A percentile compares a stretch with the other conserved stretches of the same genome.
phyloP scores from a whole-genome alignment of 345 rosid species.

The Anacardium occidentale region DNA sequence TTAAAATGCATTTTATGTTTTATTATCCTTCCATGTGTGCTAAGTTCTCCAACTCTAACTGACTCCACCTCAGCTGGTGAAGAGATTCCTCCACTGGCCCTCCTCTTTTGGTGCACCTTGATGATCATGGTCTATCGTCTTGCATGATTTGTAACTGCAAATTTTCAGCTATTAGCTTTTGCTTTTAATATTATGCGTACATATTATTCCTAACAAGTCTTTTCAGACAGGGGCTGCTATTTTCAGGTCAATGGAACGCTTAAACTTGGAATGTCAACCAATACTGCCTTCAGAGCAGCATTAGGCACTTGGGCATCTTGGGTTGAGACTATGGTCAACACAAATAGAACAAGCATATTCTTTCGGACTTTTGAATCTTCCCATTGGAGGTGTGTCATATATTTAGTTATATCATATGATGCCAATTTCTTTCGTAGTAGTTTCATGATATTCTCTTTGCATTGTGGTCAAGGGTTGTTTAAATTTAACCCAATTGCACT shows the following conservation, averaged over 20 bases:
- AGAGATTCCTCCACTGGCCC: no score
- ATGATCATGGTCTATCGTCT: no score
- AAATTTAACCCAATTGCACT: not conserved
- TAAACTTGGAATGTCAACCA: constrained; percentile 51
- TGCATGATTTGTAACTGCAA: not conserved
- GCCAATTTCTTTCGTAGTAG: not conserved
- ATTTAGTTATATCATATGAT: constrained; percentile 14
- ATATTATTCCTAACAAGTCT: constrained; percentile 35
- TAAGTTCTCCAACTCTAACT: no score
- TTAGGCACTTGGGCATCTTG: constrained; percentile 52
- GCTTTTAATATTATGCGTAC: not conserved
- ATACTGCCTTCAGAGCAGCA: constrained; percentile 39
- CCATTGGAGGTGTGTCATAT: constrained; percentile 58
- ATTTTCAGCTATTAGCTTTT: not conserved
- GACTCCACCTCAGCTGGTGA: no score
- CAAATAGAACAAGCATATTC: constrained; percentile 43
- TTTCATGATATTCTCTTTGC: not conserved
- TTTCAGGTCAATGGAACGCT: constrained; percentile 50
- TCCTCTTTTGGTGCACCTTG: no score
- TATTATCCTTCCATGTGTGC: no score
- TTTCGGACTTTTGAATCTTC: constrained; percentile 74
- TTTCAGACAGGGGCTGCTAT: constrained; percentile 69
- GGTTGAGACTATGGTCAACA: constrained; percentile 40
- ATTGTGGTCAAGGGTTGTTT: not conserved
- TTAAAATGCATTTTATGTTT: no score